Percentiles rank a stretch among this genome's conserved stretches.
These are phyloP conservation scores for Aspergillus diversus DNA, from an alignment of 495 filamentous ascomycete genomes.

Conservation along the genomic window DNA sequence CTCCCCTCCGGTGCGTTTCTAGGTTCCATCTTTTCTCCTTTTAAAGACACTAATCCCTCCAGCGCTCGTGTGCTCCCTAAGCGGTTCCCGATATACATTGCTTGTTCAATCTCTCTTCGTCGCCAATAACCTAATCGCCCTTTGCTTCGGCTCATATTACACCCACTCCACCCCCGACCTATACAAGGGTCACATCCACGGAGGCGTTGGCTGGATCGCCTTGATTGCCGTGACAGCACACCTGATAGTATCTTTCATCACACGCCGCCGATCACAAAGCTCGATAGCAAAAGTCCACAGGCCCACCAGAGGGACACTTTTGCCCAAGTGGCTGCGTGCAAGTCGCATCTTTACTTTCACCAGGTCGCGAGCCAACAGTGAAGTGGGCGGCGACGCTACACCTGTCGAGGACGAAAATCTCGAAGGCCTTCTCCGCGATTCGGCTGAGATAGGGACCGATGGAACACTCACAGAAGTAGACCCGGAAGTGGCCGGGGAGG, in stretches of 20 bases:
- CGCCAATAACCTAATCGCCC: background rate
- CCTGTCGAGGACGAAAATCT: background rate
- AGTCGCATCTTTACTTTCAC: background rate
- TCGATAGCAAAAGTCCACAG: background rate
- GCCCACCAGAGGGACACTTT: background rate
- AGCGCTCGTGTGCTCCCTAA: background rate
- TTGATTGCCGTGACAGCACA: background rate
- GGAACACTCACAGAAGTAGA: background rate
- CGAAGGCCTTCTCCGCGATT: background rate
- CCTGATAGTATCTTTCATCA: background rate
- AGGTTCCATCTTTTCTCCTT: background rate
- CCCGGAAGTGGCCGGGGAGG: background rate
- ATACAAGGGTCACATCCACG: background rate
- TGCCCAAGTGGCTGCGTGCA: background rate
- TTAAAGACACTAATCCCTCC: background rate
- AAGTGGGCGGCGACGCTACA: background rate
- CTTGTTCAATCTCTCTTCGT: background rate
- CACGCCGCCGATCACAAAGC: background rate
- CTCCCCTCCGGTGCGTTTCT: background rate
- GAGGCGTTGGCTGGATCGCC: background rate
- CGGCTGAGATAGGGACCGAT: background rate
- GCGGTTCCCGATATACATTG: background rate
- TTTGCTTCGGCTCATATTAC: background rate
- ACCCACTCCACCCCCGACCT: background rate
- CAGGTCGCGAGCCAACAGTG: background rate